Base-by-base conservation (phyloP, 1,139 yeast species). In the Nakaseomyces glabratus region DNA sequence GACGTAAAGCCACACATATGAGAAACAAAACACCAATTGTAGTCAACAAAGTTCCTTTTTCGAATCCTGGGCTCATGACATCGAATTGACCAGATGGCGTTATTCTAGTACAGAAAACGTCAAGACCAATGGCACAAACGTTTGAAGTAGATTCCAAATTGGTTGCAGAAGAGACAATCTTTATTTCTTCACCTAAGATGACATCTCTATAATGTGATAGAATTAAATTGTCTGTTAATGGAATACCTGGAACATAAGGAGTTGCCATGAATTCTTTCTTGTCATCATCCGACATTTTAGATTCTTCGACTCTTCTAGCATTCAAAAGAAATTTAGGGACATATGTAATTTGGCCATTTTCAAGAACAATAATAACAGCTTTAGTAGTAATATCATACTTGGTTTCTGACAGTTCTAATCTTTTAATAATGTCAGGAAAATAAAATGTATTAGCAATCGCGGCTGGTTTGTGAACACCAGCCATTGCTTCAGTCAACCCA, bases 81-180 rank as follows among this genome's bases (percentile, higher is more conserved):
- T 90, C 98, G 60, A 84, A 88, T 34, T 86, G 82, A 36, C 73
- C 71, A 0, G 95, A 84, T 1, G 97, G 96, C 36, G 82, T 73
- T 15, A 82, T 66, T 35, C 76, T 65, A 1, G 93, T 78, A 53
- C 88, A 82, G 61, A 82, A 88, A 14, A 81, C 59, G 52, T 84
- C 94, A 26, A 67, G 62, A 23, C 84, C 85, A 35, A 71, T 62
- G 16, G 73, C 69, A 44, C 93, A 78, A 1, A 86, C 70, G 23
- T 82, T 66, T 2, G 80, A 66, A 0, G 97, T 85, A 1, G 94
- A 82, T 57, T 90, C 98, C 39, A 85, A 63, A 31, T 73, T 68
- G 0, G 96, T 80, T 2, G 90, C 74, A 21, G 67, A 61, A 1
- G 82, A 65, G 17, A 76, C 57, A 2, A 78, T 51, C 12, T 55